Evolutionary conservation across 2,329 filamentous ascomycete species (phyloP).

Genomic region (Fusarium sp.): DNA sequence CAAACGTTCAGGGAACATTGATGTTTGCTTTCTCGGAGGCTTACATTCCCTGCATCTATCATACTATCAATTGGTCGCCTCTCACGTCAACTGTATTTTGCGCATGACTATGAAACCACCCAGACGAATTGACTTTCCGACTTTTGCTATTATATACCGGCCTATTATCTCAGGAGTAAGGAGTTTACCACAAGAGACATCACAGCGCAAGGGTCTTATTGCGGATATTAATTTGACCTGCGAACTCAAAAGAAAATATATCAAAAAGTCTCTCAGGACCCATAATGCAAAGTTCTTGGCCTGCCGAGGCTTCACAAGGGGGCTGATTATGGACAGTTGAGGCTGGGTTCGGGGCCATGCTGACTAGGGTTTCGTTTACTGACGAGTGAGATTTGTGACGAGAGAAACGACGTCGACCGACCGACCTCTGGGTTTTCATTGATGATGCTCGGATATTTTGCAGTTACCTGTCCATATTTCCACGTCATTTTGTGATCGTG

Average conservation of each 20-base stretch:
- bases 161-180: background rate
- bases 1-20: slow-evolving; percentile 16
- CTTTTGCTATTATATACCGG: slow-evolving; percentile 10
- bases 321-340: slow-evolving; percentile 8
- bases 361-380: slow-evolving; percentile 27
- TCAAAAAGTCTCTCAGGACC: slow-evolving; percentile 3
- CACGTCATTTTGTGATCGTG: background rate
- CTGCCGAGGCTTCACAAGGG: slow-evolving; percentile 16
- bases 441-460: slow-evolving; percentile 20
- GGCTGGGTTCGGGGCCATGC: slow-evolving; percentile 21
- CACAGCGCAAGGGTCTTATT: slow-evolving; percentile 15
- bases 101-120: slow-evolving; percentile 20
- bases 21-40: slow-evolving; percentile 31
- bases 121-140: slow-evolving; percentile 27
- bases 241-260: slow-evolving; percentile 14
- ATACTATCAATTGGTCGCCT: slow-evolving; percentile 28
- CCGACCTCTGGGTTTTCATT: slow-evolving; percentile 17
- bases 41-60: slow-evolving; percentile 20
- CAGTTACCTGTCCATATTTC: slow-evolving; percentile 6
- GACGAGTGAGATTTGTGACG: slow-evolving; percentile 5
- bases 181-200: slow-evolving; percentile 8
- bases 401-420: slow-evolving; percentile 8
- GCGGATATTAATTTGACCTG: slow-evolving; percentile 14
- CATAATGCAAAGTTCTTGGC: slow-evolving; percentile 1
- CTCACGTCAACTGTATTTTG: slow-evolving; percentile 35